A percentile compares a stretch with the other conserved stretches of the same genome.
Evolutionary conservation across 805 yeast genomes (phyloP).

Genomic region (Yarrowia sp.): DNA sequence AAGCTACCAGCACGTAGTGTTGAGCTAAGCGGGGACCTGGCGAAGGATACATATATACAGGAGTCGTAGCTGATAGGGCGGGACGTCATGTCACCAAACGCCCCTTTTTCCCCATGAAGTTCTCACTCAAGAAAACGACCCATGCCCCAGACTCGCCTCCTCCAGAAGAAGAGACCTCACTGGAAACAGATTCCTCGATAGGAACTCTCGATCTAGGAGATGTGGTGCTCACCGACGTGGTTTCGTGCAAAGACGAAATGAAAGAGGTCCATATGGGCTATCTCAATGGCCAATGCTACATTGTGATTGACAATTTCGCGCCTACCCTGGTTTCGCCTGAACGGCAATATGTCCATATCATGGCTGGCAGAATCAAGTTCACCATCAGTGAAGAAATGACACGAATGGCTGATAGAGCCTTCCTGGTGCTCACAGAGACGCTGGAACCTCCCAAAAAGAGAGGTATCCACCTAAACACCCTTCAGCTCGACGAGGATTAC

Average conservation of each 20-base stretch:
- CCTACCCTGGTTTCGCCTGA: background rate
- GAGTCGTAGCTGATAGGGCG: background rate
- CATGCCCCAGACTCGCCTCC: constrained; percentile 4
- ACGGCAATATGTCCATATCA: background rate
- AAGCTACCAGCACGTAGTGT: constrained; percentile 17
- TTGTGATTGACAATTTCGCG: constrained; percentile 13
- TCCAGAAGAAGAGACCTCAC: background rate
- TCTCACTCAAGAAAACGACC: constrained; percentile 9
- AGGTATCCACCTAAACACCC: constrained; percentile 8
- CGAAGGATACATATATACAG: background rate
- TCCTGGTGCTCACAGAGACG: constrained; percentile 20
- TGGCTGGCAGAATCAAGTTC: constrained; percentile 16
- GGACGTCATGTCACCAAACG: background rate
- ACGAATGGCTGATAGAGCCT: constrained; percentile 5
- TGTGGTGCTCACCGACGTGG: background rate
- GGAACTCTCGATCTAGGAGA: background rate
- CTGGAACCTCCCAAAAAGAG: constrained; percentile 17
- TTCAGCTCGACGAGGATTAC: constrained; percentile 18
- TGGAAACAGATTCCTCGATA: background rate
- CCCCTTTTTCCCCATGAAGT: background rate
- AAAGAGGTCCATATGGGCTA: constrained; percentile 20
- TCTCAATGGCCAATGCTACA: constrained; percentile 18
- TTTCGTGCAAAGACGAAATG: constrained; percentile 11
- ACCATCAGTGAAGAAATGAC: constrained; percentile 23
- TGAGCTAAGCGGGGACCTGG: constrained; percentile 1